Evolutionary conservation across 805 yeast genomes (phyloP), one percentile per base, ranked within the genome.

Genomic region (Sugiyamaella boreocaroliniensis): DNA sequence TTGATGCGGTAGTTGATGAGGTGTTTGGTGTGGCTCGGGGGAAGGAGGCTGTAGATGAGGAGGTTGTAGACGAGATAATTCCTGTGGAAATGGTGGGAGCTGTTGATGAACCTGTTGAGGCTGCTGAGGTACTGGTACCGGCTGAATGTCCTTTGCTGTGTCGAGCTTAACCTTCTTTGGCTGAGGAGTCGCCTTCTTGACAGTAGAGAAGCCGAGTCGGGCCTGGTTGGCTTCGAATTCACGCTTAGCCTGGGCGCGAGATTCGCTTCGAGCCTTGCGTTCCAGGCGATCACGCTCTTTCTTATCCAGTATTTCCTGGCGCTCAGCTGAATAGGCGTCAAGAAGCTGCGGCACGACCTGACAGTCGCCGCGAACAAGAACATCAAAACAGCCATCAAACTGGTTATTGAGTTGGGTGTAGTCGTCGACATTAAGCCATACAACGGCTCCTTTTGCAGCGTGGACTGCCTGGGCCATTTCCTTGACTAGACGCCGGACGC

Each of bases 281-380:
- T 52, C 50, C 1, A 40, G 43, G 32, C 48, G 52, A 55, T 59
- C 49, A 52, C 53, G 20, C 55, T 60, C 56, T 49, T 59, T 18
- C 59, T 61, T 42, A 55, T 61, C 51, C 54, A 48, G 41, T 55
- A 62, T 22, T 58, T 55, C 53, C 60, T 57, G 46, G 61, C 52
- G 49, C 58, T 68, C 52, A 53, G 55, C 43, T 52, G 52, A 44
- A 40, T 50, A 65, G 42, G 60, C 66, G 8, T 65, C 61, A 15
- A 69, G 56, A 22, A 72, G 44, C 15, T 56, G 68, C 2, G 83
- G 78, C 10, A 83, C 59, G 37, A 70, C 62, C 62, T 83, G 89
- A 61, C 89, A 83, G 63, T 83, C 86, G 7, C 87, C 89, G 12
- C 77, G 72, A 11, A 83, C 77, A 7, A 81, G 70, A 47, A 83